phyloP scores from a whole-genome alignment of 2,329 filamentous ascomycete species.

The Phaeosphaeriaceae sp. region DNA sequence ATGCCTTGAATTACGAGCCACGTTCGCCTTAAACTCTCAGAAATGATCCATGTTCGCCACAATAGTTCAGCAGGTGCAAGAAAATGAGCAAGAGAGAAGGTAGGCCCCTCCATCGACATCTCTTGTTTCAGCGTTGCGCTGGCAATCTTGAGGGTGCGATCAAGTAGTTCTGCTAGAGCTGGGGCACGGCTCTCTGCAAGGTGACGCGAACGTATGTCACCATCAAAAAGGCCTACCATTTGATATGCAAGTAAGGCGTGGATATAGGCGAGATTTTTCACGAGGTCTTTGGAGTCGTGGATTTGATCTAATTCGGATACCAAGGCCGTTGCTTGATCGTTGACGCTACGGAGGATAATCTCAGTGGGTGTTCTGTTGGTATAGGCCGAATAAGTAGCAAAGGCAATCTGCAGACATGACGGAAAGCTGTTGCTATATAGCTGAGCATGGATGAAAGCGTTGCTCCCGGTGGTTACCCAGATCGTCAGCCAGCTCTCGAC shows the following conservation, averaged over 20 bases:
- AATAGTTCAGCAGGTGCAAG: neutral
- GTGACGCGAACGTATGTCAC: conserved; percentile 8
- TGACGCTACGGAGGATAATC: conserved; percentile 16
- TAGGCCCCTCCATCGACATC: too few species aligned
- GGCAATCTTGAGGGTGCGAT: neutral
- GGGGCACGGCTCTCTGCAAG: neutral
- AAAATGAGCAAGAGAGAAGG: neutral
- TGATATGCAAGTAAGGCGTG: conserved; percentile 9
- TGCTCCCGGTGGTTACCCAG: conserved; percentile 38
- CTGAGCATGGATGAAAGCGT: conserved; percentile 40
- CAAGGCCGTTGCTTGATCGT: conserved; percentile 12
- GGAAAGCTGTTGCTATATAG: conserved; percentile 35
- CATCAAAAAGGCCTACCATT: conserved; percentile 8
- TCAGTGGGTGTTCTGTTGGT: conserved; percentile 16
- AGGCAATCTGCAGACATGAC: conserved; percentile 40
- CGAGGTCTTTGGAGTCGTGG: neutral
- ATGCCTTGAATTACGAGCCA: conserved; percentile 12
- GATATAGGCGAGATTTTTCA: conserved; percentile 2
- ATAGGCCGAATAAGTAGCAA: conserved; percentile 21
- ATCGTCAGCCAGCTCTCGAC: conserved; percentile 27
- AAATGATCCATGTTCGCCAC: conserved; percentile 18
- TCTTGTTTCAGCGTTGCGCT: too few species aligned
- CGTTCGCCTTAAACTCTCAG: conserved; percentile 17
- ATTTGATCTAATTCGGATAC: neutral
- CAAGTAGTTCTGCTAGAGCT: neutral